Percentiles rank a stretch among this genome's conserved stretches.
Conservation (phyloP, 352 stramenopile species). For the Pythium periplocum region DNA sequence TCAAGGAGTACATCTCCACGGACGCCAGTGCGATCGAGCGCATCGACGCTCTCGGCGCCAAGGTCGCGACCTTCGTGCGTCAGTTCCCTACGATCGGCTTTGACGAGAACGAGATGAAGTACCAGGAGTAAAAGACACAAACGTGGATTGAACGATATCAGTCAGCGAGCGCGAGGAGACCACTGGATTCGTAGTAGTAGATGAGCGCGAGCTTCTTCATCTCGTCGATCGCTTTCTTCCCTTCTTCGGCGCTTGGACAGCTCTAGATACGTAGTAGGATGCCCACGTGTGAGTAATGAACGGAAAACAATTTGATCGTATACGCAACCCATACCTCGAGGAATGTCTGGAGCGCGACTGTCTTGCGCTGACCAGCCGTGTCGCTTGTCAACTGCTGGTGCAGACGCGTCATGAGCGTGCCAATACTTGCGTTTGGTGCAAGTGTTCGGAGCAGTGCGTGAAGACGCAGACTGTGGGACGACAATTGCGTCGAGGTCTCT, state of each 20-base stretch:
- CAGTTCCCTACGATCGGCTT: constrained; percentile 97
- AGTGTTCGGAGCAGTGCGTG: constrained; percentile 65
- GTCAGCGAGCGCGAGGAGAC: constrained; percentile 66
- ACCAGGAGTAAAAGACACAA: constrained; percentile 58
- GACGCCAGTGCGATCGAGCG: constrained; percentile 29
- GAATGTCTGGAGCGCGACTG: constrained; percentile 54
- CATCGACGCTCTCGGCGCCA: constrained; percentile 61
- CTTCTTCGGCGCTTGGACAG: constrained; percentile 70
- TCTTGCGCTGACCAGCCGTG: constrained; percentile 39
- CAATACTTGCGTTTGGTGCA: constrained; percentile 46
- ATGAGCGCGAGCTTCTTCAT: constrained; percentile 80
- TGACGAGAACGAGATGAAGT: constrained; percentile 90
- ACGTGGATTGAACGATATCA: constrained; percentile 12
- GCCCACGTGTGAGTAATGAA: constrained; percentile 19
- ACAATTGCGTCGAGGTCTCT: constrained; percentile 50
- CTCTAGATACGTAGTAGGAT: constrained; percentile 27
- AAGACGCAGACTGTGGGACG: constrained; percentile 43
- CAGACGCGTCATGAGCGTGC: constrained; percentile 69
- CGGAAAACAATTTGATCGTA: constrained; percentile 3
- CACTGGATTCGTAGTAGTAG: constrained; percentile 77
- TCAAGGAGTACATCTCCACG: constrained; percentile 23
- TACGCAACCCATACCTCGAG: constrained; percentile 38
- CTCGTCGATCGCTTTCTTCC: constrained; percentile 58
- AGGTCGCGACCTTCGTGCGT: constrained; percentile 92
- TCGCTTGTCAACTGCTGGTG: constrained; percentile 50